These are phyloP conservation scores for Punctularia strigosozonata DNA, from an alignment of 768 basidiomycete genomes.

Conservation along the genomic window DNA sequence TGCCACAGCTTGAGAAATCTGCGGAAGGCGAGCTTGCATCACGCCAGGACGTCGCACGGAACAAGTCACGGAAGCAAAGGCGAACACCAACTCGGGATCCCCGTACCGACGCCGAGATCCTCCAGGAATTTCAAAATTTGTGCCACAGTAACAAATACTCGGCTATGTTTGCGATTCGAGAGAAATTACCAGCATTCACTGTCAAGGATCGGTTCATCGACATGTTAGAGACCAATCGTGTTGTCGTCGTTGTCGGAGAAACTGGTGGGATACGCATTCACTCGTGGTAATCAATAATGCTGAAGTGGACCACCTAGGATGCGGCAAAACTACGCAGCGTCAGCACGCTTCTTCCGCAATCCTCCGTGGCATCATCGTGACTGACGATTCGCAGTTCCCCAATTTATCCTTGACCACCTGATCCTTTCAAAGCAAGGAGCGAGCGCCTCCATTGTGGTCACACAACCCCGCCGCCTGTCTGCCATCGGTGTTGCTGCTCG, in stretches of 20 bases:
- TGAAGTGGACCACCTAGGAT: conserved; percentile 31
- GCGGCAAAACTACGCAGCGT: conserved; percentile 89
- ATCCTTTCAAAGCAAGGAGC: conserved; percentile 52
- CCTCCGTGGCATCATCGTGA: background rate
- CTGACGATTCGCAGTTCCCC: conserved; percentile 45
- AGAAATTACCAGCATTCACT: conserved; percentile 66
- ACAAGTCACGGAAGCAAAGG: conserved; percentile 14
- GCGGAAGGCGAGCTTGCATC: background rate
- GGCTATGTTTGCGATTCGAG: conserved; percentile 42
- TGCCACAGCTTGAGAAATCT: conserved; percentile 18
- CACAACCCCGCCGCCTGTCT: conserved; percentile 83
- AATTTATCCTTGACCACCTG: conserved; percentile 79
- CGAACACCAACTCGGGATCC: conserved; percentile 21
- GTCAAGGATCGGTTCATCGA: conserved; percentile 52
- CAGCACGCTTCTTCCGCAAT: conserved; percentile 9
- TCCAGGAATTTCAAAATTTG: conserved; percentile 37
- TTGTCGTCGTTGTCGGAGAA: conserved; percentile 83
- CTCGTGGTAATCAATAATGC: background rate
- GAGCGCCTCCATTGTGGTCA: conserved; percentile 65
- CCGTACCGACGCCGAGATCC: conserved; percentile 37
- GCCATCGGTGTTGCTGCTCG: conserved; percentile 83
- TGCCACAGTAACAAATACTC: conserved; percentile 35
- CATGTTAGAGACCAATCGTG: conserved; percentile 44
- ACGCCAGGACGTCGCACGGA: background rate
- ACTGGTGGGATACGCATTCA: conserved; percentile 39